These are phyloP conservation scores for Plectosphaerella plurivora DNA, from an alignment of 2,329 filamentous ascomycete species.

Conservation along the genomic window DNA sequence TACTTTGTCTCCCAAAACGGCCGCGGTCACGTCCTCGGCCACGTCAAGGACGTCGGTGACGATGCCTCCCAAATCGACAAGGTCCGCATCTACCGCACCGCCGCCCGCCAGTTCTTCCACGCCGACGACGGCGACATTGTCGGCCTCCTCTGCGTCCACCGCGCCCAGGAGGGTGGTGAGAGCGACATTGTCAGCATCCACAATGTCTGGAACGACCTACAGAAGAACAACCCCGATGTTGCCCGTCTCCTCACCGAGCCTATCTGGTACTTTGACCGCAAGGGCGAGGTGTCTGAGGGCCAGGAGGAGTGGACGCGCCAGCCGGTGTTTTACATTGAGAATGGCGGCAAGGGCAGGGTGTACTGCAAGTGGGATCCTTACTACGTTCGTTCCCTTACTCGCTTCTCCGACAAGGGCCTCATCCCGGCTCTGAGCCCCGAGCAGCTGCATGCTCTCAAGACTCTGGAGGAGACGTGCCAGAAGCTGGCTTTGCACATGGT, in stretches of 20 bases:
- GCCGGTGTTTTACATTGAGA: slow-evolving; percentile 73
- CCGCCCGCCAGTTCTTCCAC: slow-evolving; percentile 82
- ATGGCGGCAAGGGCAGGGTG: slow-evolving; percentile 58
- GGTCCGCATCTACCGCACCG: slow-evolving; percentile 86
- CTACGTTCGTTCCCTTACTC: slow-evolving; percentile 70
- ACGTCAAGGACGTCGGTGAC: slow-evolving; percentile 85
- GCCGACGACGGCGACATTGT: slow-evolving; percentile 80
- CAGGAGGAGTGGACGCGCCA: slow-evolving; percentile 71
- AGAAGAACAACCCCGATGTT: slow-evolving; percentile 71
- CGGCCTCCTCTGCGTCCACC: slow-evolving; percentile 75
- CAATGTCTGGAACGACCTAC: slow-evolving; percentile 76
- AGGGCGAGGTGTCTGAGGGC: slow-evolving; percentile 73
- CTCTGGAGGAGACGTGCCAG: slow-evolving; percentile 74
- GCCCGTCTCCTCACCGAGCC: slow-evolving; percentile 70
- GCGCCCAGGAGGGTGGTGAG: slow-evolving; percentile 76
- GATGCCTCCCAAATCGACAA: slow-evolving; percentile 77
- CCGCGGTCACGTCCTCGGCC: slow-evolving; percentile 78
- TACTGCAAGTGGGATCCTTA: slow-evolving; percentile 91
- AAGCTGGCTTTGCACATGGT: slow-evolving; percentile 74
- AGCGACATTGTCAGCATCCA: slow-evolving; percentile 77
- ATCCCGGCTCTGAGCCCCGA: slow-evolving; percentile 68
- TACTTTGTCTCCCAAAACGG: slow-evolving; percentile 88
- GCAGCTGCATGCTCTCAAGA: slow-evolving; percentile 62
- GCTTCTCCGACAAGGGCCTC: slow-evolving; percentile 68
- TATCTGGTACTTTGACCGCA: slow-evolving; percentile 89